Evolutionary conservation across 1,284 basidiomycete species (phyloP).

Genomic region (Austropuccinia psidii): DNA sequence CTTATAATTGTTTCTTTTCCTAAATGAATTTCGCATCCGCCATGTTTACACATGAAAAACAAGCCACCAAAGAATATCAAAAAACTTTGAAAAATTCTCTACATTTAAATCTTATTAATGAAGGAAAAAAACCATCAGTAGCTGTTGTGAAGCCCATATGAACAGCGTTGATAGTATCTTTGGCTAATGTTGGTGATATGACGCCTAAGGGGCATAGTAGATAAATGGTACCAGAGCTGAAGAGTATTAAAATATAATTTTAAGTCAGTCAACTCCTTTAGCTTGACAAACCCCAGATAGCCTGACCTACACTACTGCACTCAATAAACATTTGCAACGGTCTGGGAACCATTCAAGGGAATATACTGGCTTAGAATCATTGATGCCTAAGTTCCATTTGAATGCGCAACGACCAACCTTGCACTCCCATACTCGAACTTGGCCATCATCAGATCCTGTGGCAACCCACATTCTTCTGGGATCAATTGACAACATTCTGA

Average conservation of each 20-base stretch:
- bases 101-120: too few species aligned
- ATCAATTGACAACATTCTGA: conserved; percentile 70
- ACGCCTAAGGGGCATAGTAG: conserved; percentile 32
- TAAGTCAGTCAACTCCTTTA: too few species aligned
- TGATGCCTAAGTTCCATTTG: conserved; percentile 72
- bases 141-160: conserved; percentile 47
- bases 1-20: too few species aligned
- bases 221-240: conserved; percentile 11
- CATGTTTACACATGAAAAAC: too few species aligned
- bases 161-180: conserved; percentile 41
- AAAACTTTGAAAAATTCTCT: too few species aligned
- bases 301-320: conserved; percentile 64
- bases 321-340: conserved; percentile 70
- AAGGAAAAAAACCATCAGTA: too few species aligned
- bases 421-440: conserved; percentile 87
- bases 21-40: too few species aligned
- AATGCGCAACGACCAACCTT: conserved; percentile 82
- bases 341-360: conserved; percentile 90
- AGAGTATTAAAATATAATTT: too few species aligned
- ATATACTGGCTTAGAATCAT: conserved; percentile 57
- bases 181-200: conserved; percentile 52
- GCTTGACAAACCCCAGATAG: too few species aligned
- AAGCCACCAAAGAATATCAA: too few species aligned
- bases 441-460: conserved; percentile 83
- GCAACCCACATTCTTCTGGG: conserved; percentile 84